Conservation (phyloP, 2,329 filamentous ascomycete species). For the Epichloe uncinata region DNA sequence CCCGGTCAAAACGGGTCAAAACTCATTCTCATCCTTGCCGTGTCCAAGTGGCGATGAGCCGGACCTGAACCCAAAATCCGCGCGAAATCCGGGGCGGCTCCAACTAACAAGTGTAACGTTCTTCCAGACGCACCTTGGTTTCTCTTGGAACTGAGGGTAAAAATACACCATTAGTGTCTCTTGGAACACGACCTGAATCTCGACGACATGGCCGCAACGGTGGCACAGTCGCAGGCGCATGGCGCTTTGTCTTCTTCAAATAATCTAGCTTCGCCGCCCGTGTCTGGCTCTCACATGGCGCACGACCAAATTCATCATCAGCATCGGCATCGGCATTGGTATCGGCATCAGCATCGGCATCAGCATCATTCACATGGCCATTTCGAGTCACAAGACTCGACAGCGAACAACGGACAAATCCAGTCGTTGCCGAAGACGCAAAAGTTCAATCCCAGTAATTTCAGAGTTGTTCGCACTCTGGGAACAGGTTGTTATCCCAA, state of each 20-base stretch:
- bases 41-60: slow-evolving; percentile 2
- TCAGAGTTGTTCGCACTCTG: slow-evolving; percentile 60
- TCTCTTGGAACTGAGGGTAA: not conserved
- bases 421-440: slow-evolving; percentile 15
- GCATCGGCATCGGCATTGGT: not conserved
- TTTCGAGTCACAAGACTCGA: not conserved
- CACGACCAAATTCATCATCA: not conserved
- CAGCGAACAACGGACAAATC: not conserved
- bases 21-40: not conserved
- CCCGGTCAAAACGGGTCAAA: not conserved
- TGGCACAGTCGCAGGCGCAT: slow-evolving; percentile 18
- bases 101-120: not conserved
- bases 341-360: not conserved
- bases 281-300: slow-evolving; percentile 5
- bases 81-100: not conserved
- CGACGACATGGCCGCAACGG: slow-evolving; percentile 18
- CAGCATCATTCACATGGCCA: not conserved
- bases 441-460: slow-evolving; percentile 37
- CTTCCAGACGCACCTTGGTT: not conserved
- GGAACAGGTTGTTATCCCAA: slow-evolving; percentile 45
- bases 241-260: slow-evolving; percentile 7
- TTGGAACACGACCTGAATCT: not conserved
- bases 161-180: not conserved
- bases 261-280: slow-evolving; percentile 6
- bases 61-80: slow-evolving; percentile 5